phyloP scores from a whole-genome alignment of 345 rosid genomes.

The Toxicodendron radicans region DNA sequence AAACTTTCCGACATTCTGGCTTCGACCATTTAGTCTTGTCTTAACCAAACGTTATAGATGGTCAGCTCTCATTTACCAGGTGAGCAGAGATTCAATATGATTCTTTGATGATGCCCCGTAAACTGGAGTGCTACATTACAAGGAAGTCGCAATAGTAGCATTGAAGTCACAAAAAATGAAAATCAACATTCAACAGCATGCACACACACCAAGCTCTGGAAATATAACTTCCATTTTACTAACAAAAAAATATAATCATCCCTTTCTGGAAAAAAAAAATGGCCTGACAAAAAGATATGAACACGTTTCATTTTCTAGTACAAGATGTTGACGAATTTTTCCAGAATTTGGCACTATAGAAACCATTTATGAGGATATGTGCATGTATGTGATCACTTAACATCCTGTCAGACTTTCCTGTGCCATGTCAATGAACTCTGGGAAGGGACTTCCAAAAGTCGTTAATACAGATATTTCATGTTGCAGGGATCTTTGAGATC shows the following conservation, averaged over 20 bases:
- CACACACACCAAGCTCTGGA: background rate
- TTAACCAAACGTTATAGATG: no score
- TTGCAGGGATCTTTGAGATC: conserved; percentile 56
- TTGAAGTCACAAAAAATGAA: background rate
- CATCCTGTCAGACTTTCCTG: conserved; percentile 15
- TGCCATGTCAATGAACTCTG: conserved; percentile 1
- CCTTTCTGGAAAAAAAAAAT: background rate
- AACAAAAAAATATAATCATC: conserved; percentile 20
- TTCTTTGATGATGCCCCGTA: background rate
- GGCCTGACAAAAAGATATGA: conserved; percentile 9
- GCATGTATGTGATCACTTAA: conserved; percentile 19
- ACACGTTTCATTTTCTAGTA: conserved; percentile 11
- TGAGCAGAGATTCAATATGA: background rate
- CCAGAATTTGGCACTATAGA: background rate
- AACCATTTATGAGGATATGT: conserved; percentile 11
- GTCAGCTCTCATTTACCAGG: no score
- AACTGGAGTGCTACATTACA: background rate
- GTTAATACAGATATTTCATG: conserved; percentile 19
- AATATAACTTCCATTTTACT: background rate
- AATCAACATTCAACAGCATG: background rate
- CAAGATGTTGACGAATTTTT: conserved; percentile 7
- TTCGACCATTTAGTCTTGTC: background rate
- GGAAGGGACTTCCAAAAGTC: background rate
- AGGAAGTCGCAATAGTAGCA: no score
- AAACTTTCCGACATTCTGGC: background rate